These are phyloP conservation scores for Amanita rimosa DNA, from an alignment of 768 basidiomycete genomes.

Conservation along the genomic window DNA sequence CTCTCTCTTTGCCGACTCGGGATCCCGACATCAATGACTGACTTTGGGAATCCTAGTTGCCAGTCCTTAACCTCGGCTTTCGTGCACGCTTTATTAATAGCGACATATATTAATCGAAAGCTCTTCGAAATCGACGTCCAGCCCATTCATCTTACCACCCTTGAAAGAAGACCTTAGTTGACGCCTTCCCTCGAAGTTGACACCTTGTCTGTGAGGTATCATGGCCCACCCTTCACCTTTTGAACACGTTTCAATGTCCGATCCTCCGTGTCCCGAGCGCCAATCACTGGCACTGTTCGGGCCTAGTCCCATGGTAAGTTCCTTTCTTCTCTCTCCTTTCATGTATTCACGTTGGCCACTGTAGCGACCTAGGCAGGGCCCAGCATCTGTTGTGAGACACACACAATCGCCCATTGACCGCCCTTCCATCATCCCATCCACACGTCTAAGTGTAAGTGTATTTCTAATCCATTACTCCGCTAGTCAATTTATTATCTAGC, in stretches of 20 bases:
- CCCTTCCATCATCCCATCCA: neutral
- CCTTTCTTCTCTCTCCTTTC: neutral
- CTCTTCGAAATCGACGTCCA: neutral
- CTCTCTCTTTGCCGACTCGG: neutral
- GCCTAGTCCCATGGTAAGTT: neutral
- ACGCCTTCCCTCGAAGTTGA: neutral
- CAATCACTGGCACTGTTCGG: neutral
- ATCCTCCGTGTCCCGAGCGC: neutral
- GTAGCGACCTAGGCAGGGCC: neutral
- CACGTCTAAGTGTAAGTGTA: neutral
- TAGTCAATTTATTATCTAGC: no score
- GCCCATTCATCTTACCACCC: neutral
- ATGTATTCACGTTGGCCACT: neutral
- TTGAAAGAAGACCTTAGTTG: neutral
- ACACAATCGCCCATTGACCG: neutral
- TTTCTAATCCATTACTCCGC: neutral
- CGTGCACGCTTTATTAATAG: neutral
- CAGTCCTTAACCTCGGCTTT: neutral
- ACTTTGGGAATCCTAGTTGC: neutral
- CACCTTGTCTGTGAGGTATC: neutral
- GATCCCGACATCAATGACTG: neutral
- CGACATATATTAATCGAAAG: neutral
- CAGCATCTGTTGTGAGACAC: neutral
- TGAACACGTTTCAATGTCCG: neutral
- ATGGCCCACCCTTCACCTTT: neutral